Percentiles rank a stretch among this genome's conserved stretches.
Evolutionary conservation across 805 yeast species (phyloP).

Genomic region (Priceomyces fermenticarens): DNA sequence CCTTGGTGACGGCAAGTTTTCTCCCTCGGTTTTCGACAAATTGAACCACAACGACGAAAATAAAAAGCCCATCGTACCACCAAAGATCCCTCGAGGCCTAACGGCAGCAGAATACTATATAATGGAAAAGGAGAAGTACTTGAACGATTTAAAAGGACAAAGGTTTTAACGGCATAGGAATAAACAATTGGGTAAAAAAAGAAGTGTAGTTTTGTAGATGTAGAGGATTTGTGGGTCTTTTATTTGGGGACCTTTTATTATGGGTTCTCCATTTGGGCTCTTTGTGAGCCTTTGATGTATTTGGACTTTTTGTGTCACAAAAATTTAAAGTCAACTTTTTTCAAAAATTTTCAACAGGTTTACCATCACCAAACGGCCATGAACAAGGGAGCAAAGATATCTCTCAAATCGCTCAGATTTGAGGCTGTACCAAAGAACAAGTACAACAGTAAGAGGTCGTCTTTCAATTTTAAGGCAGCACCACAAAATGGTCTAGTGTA

Average conservation of each 20-base stretch:
- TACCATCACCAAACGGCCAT: slow-evolving; percentile 5
- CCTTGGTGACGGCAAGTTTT: slow-evolving; percentile 39
- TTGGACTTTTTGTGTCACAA: too few species aligned
- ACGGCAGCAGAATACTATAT: slow-evolving; percentile 41
- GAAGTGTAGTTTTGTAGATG: too few species aligned
- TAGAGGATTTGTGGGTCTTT: too few species aligned
- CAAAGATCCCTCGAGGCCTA: slow-evolving; percentile 42
- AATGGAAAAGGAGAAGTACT: slow-evolving; percentile 36
- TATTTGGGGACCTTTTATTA: too few species aligned
- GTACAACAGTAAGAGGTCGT: slow-evolving; percentile 61
- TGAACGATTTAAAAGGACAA: slow-evolving; percentile 37
- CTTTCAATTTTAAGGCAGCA: slow-evolving; percentile 58
- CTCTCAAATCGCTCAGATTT: slow-evolving; percentile 24
- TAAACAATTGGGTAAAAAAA: too few species aligned
- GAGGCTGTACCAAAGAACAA: slow-evolving; percentile 47
- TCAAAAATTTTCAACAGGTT: slow-evolving; percentile 1
- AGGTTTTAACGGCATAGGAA: slow-evolving; percentile 20
- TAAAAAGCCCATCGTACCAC: slow-evolving; percentile 41
- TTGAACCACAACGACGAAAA: slow-evolving; percentile 19
- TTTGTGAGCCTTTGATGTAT: not conserved
- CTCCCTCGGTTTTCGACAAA: slow-evolving; percentile 35
- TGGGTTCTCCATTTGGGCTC: too few species aligned
- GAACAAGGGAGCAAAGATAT: slow-evolving; percentile 6
- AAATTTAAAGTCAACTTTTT: too few species aligned
- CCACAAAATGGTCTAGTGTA: slow-evolving; percentile 57